Evolutionary conservation across 2,329 filamentous ascomycete species (phyloP).

Genomic region (Sclerotinia subarctica): DNA sequence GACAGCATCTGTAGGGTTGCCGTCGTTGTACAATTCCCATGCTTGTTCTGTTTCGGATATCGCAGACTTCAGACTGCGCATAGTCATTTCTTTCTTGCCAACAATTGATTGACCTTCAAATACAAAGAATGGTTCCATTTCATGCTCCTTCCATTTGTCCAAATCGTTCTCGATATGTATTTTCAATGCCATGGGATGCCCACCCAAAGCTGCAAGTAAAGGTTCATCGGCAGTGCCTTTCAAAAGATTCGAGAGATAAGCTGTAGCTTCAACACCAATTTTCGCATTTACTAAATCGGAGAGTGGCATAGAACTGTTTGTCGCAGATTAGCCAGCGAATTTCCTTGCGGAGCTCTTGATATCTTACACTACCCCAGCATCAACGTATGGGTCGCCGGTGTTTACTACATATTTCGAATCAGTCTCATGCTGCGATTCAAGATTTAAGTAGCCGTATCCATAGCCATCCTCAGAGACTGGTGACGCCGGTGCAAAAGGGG

Average conservation of each 20-base stretch:
- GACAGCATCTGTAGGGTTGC: slow-evolving; percentile 77
- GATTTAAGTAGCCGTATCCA: neutral
- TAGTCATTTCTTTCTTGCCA: slow-evolving; percentile 68
- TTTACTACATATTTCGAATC: slow-evolving; percentile 4
- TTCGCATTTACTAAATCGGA: slow-evolving; percentile 69
- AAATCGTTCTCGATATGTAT: slow-evolving; percentile 74
- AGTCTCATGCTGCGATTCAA: neutral
- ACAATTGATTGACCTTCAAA: slow-evolving; percentile 85
- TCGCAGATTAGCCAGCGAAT: slow-evolving; percentile 8
- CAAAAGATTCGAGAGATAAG: slow-evolving; percentile 80
- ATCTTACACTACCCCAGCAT: slow-evolving; percentile 8
- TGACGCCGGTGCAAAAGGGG: neutral
- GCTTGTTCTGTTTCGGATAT: slow-evolving; percentile 71
- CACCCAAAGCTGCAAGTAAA: slow-evolving; percentile 83
- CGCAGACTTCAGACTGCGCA: slow-evolving; percentile 62
- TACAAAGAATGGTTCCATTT: slow-evolving; percentile 79
- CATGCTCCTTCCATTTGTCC: slow-evolving; percentile 64
- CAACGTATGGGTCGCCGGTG: slow-evolving; percentile 14
- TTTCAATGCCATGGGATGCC: slow-evolving; percentile 76
- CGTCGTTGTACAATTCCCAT: slow-evolving; percentile 82
- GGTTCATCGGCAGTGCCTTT: slow-evolving; percentile 74
- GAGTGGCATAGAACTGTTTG: slow-evolving; percentile 49
- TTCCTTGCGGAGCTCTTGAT: neutral
- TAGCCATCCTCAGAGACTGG: neutral
- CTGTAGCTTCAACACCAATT: slow-evolving; percentile 83